A percentile compares a stretch with the other conserved stretches of the same genome.
Evolutionary conservation across 1,139 yeast species (phyloP).

Genomic region (Scheffersomyces insectosa): DNA sequence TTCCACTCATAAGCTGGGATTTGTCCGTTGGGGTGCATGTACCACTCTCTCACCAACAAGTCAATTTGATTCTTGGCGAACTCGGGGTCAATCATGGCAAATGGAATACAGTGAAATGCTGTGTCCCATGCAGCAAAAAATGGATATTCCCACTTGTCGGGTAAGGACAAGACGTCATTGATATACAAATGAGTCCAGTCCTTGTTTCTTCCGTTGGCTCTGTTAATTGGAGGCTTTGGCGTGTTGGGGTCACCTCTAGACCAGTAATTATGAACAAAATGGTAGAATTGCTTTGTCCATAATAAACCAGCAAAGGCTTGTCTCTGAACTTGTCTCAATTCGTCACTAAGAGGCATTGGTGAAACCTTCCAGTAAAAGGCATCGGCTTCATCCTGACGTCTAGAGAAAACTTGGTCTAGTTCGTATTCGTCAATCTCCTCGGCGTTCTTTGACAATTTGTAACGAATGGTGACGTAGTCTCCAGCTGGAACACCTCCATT

Average conservation of each 20-base stretch:
- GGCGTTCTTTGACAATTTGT: conserved; percentile 56
- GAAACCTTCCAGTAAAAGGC: conserved; percentile 90
- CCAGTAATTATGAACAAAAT: conserved; percentile 88
- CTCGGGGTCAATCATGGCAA: conserved; percentile 93
- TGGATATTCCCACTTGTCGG: conserved; percentile 97
- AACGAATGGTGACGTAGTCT: conserved; percentile 85
- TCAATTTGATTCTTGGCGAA: conserved; percentile 91
- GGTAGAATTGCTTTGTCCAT: conserved; percentile 94
- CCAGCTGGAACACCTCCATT: conserved; percentile 82
- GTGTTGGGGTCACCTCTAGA: conserved; percentile 82
- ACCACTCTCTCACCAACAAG: conserved; percentile 91
- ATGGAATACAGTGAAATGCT: conserved; percentile 92
- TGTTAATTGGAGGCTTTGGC: conserved; percentile 73
- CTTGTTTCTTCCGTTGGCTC: conserved; percentile 80
- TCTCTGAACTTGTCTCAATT: conserved; percentile 81
- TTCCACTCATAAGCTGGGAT: conserved; percentile 98
- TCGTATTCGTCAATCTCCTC: conserved; percentile 73
- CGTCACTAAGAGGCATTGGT: conserved; percentile 84
- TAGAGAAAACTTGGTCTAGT: conserved; percentile 71
- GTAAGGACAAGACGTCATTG: conserved; percentile 86
- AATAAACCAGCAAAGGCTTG: conserved; percentile 94
- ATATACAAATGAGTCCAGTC: conserved; percentile 91
- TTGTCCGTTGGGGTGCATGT: conserved; percentile 99
- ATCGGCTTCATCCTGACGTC: conserved; percentile 88
- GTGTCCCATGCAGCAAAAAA: conserved; percentile 98